phyloP scores from a whole-genome alignment of 1,139 yeast species.

The Petasospora fabianii region DNA sequence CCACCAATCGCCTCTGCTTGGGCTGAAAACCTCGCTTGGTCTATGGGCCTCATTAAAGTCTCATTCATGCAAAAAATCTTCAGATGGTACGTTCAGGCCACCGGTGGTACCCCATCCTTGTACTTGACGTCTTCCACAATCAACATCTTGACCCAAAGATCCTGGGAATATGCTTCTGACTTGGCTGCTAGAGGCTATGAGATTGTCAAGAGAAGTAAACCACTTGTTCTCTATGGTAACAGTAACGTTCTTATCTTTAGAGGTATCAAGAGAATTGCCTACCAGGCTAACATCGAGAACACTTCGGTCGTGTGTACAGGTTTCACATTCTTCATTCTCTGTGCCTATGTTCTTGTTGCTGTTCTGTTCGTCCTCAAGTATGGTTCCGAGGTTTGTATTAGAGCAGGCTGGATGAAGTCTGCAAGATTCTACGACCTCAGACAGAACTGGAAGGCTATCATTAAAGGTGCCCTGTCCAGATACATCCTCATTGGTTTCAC shows the following conservation, averaged over 20 bases:
- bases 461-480: slow-evolving; percentile 67
- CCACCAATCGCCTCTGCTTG: slow-evolving; percentile 82
- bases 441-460: slow-evolving; percentile 47
- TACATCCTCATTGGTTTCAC: slow-evolving; percentile 74
- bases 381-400: slow-evolving; percentile 42
- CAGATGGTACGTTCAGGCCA: slow-evolving; percentile 76
- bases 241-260: slow-evolving; percentile 53
- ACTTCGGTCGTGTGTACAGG: slow-evolving; percentile 75
- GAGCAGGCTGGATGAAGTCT: slow-evolving; percentile 42
- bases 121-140: slow-evolving; percentile 54
- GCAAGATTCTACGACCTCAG: slow-evolving; percentile 48
- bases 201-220: slow-evolving; percentile 30
- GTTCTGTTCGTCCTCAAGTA: slow-evolving; percentile 47
- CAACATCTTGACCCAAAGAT: slow-evolving; percentile 67
- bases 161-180: slow-evolving; percentile 34
- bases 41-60: slow-evolving; percentile 73
- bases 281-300: slow-evolving; percentile 62
- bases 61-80: slow-evolving; percentile 71
- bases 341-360: slow-evolving; percentile 60
- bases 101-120: slow-evolving; percentile 70
- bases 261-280: slow-evolving; percentile 75
- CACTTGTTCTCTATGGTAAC: slow-evolving; percentile 39
- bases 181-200: slow-evolving; percentile 21
- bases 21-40: slow-evolving; percentile 82
- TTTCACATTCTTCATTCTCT: slow-evolving; percentile 65